Conservation (phyloP, 1,284 basidiomycete species). For the Psilocybe mexicana region DNA sequence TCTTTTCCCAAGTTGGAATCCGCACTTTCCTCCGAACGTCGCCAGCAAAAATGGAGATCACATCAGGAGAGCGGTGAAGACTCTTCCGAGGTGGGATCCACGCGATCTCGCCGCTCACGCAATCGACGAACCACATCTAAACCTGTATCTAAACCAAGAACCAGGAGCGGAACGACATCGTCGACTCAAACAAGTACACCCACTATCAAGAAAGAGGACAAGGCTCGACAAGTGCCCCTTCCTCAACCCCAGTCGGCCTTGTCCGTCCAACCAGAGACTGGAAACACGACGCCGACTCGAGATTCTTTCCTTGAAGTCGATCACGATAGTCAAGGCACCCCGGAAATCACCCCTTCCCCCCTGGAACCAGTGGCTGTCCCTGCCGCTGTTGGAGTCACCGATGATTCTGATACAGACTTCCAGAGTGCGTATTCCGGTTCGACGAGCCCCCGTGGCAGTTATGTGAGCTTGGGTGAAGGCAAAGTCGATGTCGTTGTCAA, state of each 20-base stretch:
- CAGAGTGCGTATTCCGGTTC: conserved; percentile 73
- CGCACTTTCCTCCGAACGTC: conserved; percentile 62
- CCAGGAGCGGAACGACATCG: conserved; percentile 49
- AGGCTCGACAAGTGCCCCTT: conserved; percentile 23
- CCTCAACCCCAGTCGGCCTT: conserved; percentile 20
- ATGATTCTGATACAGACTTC: conserved; percentile 83
- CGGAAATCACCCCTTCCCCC: conserved; percentile 11
- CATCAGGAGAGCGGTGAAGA: conserved; percentile 50
- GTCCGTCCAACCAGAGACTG: conserved; percentile 27
- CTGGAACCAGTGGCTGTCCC: conserved; percentile 34
- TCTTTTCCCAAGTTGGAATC: conserved; percentile 60
- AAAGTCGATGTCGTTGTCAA: conserved; percentile 20
- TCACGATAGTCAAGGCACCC: conserved; percentile 26
- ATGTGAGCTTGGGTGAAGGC: conserved; percentile 43
- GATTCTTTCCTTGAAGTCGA: conserved; percentile 34
- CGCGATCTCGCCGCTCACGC: conserved; percentile 37
- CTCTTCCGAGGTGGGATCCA: conserved; percentile 41
- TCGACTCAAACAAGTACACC: conserved; percentile 42
- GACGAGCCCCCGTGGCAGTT: conserved; percentile 65
- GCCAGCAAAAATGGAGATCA: conserved; percentile 42
- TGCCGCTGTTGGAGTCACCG: conserved; percentile 47
- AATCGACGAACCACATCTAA: conserved; percentile 30
- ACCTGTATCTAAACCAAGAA: conserved; percentile 33
- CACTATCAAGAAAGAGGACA: conserved; percentile 27
- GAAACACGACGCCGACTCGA: conserved; percentile 38